Percentiles rank a stretch among this genome's conserved stretches.
phyloP scores from a whole-genome alignment of 2,329 filamentous ascomycete genomes.

The Nemania sp. region DNA sequence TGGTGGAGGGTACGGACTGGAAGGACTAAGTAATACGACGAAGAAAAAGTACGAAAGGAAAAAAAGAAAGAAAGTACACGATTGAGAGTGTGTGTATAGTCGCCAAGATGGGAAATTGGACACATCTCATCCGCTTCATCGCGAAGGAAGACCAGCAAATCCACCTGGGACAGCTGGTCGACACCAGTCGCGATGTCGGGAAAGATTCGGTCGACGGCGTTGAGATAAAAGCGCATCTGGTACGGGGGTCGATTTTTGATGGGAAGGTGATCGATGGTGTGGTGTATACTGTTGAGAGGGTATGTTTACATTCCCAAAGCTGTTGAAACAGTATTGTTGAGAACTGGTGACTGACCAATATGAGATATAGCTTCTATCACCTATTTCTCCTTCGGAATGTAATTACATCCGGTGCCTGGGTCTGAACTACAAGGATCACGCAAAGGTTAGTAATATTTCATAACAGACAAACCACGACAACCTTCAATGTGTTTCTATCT shows the following conservation, averaged over 20 bases:
- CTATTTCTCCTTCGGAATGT: conserved; percentile 18
- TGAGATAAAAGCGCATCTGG: conserved; percentile 22
- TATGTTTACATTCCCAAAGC: conserved; percentile 6
- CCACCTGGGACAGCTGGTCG: conserved; percentile 24
- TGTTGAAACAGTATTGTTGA: too few relatives aligned
- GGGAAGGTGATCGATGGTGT: conserved; percentile 10
- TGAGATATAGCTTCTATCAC: conserved; percentile 17
- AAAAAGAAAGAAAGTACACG: too few relatives aligned
- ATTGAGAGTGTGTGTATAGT: too few relatives aligned
- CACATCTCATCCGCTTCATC: conserved; percentile 26
- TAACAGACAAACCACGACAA: too few relatives aligned
- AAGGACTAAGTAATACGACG: not conserved
- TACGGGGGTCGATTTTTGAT: conserved; percentile 20
- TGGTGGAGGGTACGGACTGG: too few relatives aligned
- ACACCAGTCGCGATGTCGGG: conserved; percentile 21
- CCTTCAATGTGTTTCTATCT: too few relatives aligned
- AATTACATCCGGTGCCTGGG: conserved; percentile 24
- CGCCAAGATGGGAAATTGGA: conserved; percentile 23
- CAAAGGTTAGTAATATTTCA: conserved; percentile 15
- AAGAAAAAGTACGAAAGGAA: not conserved
- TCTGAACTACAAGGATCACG: conserved; percentile 23
- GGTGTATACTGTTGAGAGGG: conserved; percentile 22
- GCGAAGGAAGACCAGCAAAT: conserved; percentile 23
- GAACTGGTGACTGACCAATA: not conserved
- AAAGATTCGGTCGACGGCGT: conserved; percentile 22